Conservation (phyloP, 2,329 filamentous ascomycete species). For the Microascus cirrosus region DNA sequence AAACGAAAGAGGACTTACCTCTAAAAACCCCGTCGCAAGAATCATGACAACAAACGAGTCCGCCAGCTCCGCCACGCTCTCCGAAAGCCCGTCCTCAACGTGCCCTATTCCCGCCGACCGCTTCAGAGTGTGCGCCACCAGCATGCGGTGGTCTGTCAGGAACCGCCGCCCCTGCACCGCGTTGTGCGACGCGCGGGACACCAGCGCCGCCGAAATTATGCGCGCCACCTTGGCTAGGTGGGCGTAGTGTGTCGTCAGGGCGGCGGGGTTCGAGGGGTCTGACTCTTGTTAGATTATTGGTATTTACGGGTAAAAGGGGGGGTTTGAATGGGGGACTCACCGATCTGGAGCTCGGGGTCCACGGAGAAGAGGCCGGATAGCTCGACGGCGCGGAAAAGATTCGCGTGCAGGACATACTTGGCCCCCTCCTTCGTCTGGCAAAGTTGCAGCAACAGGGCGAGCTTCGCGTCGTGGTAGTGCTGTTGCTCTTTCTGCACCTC, state of each 20-base stretch:
- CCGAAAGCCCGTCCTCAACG: constrained; percentile 32
- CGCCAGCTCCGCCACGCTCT: constrained; percentile 64
- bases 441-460: constrained; percentile 74
- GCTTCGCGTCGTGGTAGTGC: constrained; percentile 55
- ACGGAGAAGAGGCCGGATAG: constrained; percentile 77
- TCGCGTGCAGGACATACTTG: constrained; percentile 76
- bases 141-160: constrained; percentile 68
- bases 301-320: neutral
- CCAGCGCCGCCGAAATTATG: constrained; percentile 70
- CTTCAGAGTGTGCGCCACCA: constrained; percentile 85
- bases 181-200: constrained; percentile 75
- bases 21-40: constrained; percentile 70
- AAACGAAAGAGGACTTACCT: constrained; percentile 45
- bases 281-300: constrained; percentile 10
- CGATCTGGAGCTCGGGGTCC: constrained; percentile 82
- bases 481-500: constrained; percentile 24
- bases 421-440: constrained; percentile 79
- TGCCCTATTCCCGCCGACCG: constrained; percentile 66
- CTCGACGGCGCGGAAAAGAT: constrained; percentile 71
- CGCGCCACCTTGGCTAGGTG: constrained; percentile 71
- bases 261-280: constrained; percentile 55
- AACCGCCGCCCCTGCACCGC: constrained; percentile 71
- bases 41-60: constrained; percentile 80
- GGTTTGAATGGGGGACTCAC: constrained; percentile 5
- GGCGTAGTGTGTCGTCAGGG: constrained; percentile 72